A percentile compares a stretch with the other conserved stretches of the same genome.
phyloP scores from a whole-genome alignment of 306 rosid species.

The Lathyrus sativus region DNA sequence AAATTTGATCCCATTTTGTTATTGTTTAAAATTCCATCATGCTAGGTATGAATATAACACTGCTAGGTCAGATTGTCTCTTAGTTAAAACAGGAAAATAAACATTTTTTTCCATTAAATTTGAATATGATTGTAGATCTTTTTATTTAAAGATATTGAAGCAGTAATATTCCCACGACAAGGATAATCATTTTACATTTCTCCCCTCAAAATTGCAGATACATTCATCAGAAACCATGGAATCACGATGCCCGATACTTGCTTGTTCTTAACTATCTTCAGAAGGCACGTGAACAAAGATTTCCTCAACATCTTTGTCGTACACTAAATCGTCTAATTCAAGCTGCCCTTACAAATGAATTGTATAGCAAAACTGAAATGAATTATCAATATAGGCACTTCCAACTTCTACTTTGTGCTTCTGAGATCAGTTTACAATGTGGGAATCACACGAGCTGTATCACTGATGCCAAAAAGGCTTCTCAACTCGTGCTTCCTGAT shows the following conservation, averaged over 20 bases:
- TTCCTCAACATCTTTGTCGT: constrained; percentile 69
- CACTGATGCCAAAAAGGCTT: constrained; percentile 68
- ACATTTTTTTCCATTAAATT: constrained; percentile 13
- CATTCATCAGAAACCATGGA: constrained; percentile 89
- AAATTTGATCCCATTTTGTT: constrained; percentile 10
- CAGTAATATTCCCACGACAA: constrained; percentile 1
- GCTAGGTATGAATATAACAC: constrained; percentile 14
- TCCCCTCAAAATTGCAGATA: constrained; percentile 55
- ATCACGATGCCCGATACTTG: constrained; percentile 65
- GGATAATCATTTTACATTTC: constrained; percentile 28
- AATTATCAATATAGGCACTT: constrained; percentile 59
- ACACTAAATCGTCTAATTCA: constrained; percentile 61
- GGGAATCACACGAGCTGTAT: constrained; percentile 59
- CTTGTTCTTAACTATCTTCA: constrained; percentile 82
- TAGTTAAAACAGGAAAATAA: constrained; percentile 30
- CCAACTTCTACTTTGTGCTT: constrained; percentile 87
- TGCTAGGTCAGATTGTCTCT: constrained; percentile 20
- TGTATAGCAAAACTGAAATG: constrained; percentile 45
- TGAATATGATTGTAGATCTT: constrained; percentile 10
- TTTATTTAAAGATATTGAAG: constrained; percentile 10
- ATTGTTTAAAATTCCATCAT: constrained; percentile 8
- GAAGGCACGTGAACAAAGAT: constrained; percentile 90
- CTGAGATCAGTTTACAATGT: constrained; percentile 82
- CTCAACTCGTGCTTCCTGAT: constrained; percentile 63
- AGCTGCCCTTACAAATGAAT: constrained; percentile 63